Base-by-base conservation (phyloP, 148 eudicot genomes). In the Vaccinium myrtillus region DNA sequence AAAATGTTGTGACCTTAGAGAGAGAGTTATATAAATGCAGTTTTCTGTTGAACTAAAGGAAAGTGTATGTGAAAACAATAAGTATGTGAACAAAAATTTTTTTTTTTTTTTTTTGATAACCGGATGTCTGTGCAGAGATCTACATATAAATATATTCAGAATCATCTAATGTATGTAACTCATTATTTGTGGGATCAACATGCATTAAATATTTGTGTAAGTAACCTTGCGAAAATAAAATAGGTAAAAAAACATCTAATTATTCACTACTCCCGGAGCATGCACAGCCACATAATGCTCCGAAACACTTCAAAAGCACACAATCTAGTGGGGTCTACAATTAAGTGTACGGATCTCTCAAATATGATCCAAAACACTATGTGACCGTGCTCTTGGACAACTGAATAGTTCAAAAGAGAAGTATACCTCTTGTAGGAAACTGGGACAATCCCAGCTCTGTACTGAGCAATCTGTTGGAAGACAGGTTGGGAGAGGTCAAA, bases 401-500 rank as follows among this genome's bases (percentile, higher is more conserved):
- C 6, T 43, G 46, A 43, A 43, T 43, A 36, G 39, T 53, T 53
- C 2, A 53, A 53, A 53, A 8, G 55, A 53, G 74, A 18, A 30
- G 12, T 69, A 32, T 79, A 93, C 95, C 95, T 92, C 85, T 90
- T 58, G 80, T 86, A 93, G 58, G 94, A 88, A 53, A 93, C 90
- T 51, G 95, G 95, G 70, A 93, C 93, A 85, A 93, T 90, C 53
- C 95, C 95, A 25, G 94, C 90, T 53, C 54, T 85, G 80, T 86
- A 91, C 1, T 90, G 91, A 71, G 95, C 95, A 84, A 93, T 90
- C 23, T 87, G 90, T 71, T 93, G 90, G 48, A 91, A 93, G 78
- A 93, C 81, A 81, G 95, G 95, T 69, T 92, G 93, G 83, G 95
- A 86, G 43, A 93, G 94, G 82, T 93, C 95, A 84, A 93, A 93